A percentile compares a stretch with the other conserved stretches of the same genome.
phyloP scores from a whole-genome alignment of 306 rosid species.

The Medicago truncatula region MtrunA17r5.0-ANR NC_053045.1:59642501-59643000 shows the following conservation, averaged over 20 bases:
- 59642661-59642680: conserved; percentile 51
- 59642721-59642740: background rate
- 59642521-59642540: conserved; percentile 27
- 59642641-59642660: conserved; percentile 44
- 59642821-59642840: background rate
- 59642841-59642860: background rate
- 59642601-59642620: conserved; percentile 64
- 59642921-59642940: background rate
- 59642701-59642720: background rate
- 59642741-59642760: conserved; percentile 31
- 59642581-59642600: conserved; percentile 51
- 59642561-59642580: conserved; percentile 37
- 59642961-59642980: no score
- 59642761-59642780: background rate
- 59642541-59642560: background rate
- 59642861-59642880: background rate
- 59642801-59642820: background rate
- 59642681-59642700: conserved; percentile 26
- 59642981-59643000: no score
- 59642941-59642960: no score
- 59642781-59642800: background rate
- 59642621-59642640: conserved; percentile 8
- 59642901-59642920: background rate
- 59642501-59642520: background rate
- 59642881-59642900: background rate